Evolutionary conservation across 306 rosid species (phyloP), one percentile per base, ranked within the genome.

Genomic region (Styphnolobium japonicum): DNA sequence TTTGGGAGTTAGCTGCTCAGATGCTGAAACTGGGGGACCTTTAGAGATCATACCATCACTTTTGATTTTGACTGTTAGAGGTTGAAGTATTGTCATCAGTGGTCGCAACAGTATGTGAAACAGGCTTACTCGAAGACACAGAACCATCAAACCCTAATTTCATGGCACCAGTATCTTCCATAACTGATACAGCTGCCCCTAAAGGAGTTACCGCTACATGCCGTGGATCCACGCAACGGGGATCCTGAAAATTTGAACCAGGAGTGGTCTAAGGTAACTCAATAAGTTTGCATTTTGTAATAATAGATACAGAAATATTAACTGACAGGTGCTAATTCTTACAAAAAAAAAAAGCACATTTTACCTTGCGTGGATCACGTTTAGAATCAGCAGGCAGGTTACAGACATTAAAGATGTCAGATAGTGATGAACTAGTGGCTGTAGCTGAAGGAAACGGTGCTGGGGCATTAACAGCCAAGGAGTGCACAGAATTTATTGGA

Each of bases 151-250:
- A 80, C 31, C 91, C 97, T 69, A 80, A 81, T 65, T 84, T 87
- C 75, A 73, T 21, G 65, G 77, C 80, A 78, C 70, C 80, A 66
- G 58, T 63, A 72, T 93, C 96, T 45, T 95, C 98, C 43, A 78
- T 49, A 49, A 71, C 16, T 61, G 96, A 82, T 40, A 76, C 67
- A 58, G 90, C 73, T 56, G 86, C 68, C 71, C 64, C 88, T 57
- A 85, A 90, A 75, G 86, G 66, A 77, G 82, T 77, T 52, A 76
- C 86, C 2, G 86, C 80, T 63, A 80, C 83, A 68, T 93, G 93
- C 16, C 99, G 91, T 3, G 99, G 99, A 95, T 95, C 99, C 36
- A 88, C 75, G 69, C 99, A 97, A 73, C 99, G 99, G 51, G 99
- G 99, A 85, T 93, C 99, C 99, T 95, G 88, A 84, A 86, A 90